A percentile compares a stretch with the other conserved stretches of the same genome.
Conservation (phyloP, 208 protist species). For the Wallacemonas sp. region DNA sequence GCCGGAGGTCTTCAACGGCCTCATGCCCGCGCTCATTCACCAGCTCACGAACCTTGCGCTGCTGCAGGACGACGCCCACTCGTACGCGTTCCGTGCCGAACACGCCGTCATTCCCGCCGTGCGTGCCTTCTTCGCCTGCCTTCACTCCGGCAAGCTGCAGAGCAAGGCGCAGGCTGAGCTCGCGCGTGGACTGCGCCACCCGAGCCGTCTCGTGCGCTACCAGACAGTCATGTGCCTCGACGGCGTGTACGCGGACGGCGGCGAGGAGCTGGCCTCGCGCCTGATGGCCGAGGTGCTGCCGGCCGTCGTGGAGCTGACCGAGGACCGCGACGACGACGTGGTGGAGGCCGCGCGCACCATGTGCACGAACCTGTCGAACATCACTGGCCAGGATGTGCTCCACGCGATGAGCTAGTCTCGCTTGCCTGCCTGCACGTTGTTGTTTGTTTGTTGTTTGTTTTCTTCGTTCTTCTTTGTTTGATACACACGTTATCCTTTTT, state of each 20-base stretch:
- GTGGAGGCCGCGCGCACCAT: conserved; percentile 81
- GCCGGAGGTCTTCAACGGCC: conserved; percentile 73
- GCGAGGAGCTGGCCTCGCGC: conserved; percentile 85
- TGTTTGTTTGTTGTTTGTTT: conserved; percentile 15
- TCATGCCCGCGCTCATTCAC: conserved; percentile 83
- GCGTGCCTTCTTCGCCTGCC: conserved; percentile 73
- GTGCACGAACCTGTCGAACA: conserved; percentile 83
- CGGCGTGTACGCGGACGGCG: conserved; percentile 86
- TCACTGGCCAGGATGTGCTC: conserved; percentile 89
- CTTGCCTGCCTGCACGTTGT: not conserved
- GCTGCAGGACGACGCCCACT: conserved; percentile 59
- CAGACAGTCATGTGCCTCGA: conserved; percentile 70
- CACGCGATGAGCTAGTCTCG: conserved; percentile 72
- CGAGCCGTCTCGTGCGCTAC: conserved; percentile 66
- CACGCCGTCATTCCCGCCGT: conserved; percentile 77
- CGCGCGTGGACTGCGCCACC: conserved; percentile 72
- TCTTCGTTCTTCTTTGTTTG: conserved; percentile 19
- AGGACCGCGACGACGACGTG: conserved; percentile 78
- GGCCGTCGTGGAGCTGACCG: conserved; percentile 87
- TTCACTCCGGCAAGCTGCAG: conserved; percentile 74
- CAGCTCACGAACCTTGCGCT: conserved; percentile 79
- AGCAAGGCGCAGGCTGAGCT: conserved; percentile 87
- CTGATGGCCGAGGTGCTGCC: conserved; percentile 91
- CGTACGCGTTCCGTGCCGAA: conserved; percentile 72
- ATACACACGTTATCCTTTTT: conserved; percentile 4